Evolutionary conservation across 2,329 filamentous ascomycete genomes (phyloP), one percentile per base, ranked within the genome.

Genomic region (Aspergillus nomiae): DNA sequence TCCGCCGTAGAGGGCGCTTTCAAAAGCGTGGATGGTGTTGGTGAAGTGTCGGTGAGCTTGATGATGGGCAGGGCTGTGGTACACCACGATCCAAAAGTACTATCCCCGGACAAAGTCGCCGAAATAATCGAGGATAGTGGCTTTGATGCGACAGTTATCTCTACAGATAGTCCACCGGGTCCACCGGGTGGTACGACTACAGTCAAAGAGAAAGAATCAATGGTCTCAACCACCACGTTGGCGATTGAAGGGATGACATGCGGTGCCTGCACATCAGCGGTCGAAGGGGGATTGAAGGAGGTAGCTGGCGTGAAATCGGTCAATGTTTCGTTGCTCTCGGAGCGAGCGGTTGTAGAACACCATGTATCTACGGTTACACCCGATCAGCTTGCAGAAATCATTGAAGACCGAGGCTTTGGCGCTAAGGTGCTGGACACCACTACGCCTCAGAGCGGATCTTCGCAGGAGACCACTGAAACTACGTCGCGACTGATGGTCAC

Each of bases 1-100:
- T 96, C 94, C 51, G 90, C 95, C n/a, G 90, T 99, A 70, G 94
- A 98, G 84, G 87, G 90, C 63, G 95, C 91, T 69, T 96, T 99
- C 81, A 90, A 92, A 72, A 87, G 86, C 68, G 86, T 96, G 6
- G 84, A 90, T 45, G 94, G 95, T 60, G 89, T 95, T 11, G 91
- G 90, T 66, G 92, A 86, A 70, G 92, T 98, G 63, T 96, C 93
- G 11, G 91, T 99, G 71, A 97, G 92, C 76, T 82, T 99, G 71
- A 91, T 97, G 61, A 96, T 97, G 88, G 94, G 97, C 78, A 89
- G 94, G 64, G 95, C 94, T n/a, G 94, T 98, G 48, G 84, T 98
- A 41, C 90, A 94, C 79, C 95, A 99, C 79, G 90, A 98, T 77
- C 88, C 92, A 1, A 81, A 85, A 60, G 85, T 86, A 58, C 86